Base-by-base conservation (phyloP, 2,329 filamentous ascomycete species). In the Sporothrix protearum region DNA sequence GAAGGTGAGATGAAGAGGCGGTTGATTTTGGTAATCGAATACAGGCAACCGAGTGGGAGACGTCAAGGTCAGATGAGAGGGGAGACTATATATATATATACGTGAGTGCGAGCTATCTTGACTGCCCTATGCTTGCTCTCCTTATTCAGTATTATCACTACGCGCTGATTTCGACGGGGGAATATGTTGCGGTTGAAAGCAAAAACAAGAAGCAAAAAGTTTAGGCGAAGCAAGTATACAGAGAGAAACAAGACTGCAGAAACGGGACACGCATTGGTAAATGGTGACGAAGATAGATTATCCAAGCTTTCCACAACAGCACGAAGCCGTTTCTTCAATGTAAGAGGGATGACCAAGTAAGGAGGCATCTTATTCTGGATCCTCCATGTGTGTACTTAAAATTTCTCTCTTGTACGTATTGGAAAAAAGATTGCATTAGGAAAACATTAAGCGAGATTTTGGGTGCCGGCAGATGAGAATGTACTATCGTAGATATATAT, bases 81-180 rank as follows among this genome's bases (percentile, higher is more conserved):
- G 53, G 33, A 61, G 39, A 39, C 33, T n/a, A n/a, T n/a, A n/a
- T n/a, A 22, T 61, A 61, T 61, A 61, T 61, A 61, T 36, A 33
- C 19, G 14, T 3, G 33, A 22, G 16, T 7, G 33, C n/a, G 30
- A 19, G n/a, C 19, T 33, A 33, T 9, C n/a, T 28, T 59, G 30
- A 16, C 55, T 14, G 36, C 16, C 19, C 28, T 59, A 36, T 59
- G 22, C 22, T 42, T 42, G 19, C 14, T 14, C 33, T 47, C n/a
- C 42, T 22, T 14, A 14, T n/a, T n/a, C n/a, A n/a, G n/a, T n/a
- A n/a, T n/a, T n/a, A n/a, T n/a, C n/a, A n/a, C 25, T 55, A 63
- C 45, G 68, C 12, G 57, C 33, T 33, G 45, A 28, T 45, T 69
- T 69, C 51, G 57, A 69, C 67, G 67, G 67, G 49, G 49, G 47